Base-by-base conservation (phyloP, 1,284 basidiomycete species). In the Cryptococcus sp. region DNA sequence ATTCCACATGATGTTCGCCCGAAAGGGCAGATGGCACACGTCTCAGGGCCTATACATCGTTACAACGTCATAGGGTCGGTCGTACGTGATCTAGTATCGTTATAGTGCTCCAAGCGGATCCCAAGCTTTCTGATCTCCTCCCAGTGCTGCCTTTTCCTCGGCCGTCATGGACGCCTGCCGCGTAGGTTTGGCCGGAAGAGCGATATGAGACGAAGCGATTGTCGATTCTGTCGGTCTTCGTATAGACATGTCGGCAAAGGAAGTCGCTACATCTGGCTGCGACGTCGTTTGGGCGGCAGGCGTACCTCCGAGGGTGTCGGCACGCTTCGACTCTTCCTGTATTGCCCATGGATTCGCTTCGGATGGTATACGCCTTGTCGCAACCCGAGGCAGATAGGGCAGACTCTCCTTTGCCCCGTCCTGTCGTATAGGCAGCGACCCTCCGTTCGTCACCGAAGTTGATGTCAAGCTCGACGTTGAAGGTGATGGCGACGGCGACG, bases 61-160 rank as follows among this genome's bases (percentile, higher is more conserved):
- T 32, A 4, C n/a, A 44, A 33, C 35, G 14, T n/a, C 5, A 21
- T 31, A 28, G n/a, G n/a, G 9, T 18, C 26, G 23, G 26, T 28
- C 23, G 9, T 40, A 21, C 14, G 21, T 23, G 18, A 5, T 43
- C 24, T 10, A n/a, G n/a, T 5, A n/a, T 19, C 10, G 16, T 32
- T 47, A 69, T 39, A 62, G 53, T 18, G 64, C 69, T 4, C 69
- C 69, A 4, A 72, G 54, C 2, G 69, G 69, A 47, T 72, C 69
- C 69, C 69, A 72, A 25, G 65, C 68, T 48, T 65, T 65, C 40
- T 52, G 53, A 48, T 67, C 65, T 9, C 64, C 69, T 19, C 63
- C 65, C 40, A 68, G 35, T 24, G 68, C 68, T 3, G 64, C 60
- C 25, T 60, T 35, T 22, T 62, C 38, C 39, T 48, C 47, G 33